Evolutionary conservation across 164 flowering plant genomes (phyloP).

Genomic region (Vitis rotundifolia): DNA sequence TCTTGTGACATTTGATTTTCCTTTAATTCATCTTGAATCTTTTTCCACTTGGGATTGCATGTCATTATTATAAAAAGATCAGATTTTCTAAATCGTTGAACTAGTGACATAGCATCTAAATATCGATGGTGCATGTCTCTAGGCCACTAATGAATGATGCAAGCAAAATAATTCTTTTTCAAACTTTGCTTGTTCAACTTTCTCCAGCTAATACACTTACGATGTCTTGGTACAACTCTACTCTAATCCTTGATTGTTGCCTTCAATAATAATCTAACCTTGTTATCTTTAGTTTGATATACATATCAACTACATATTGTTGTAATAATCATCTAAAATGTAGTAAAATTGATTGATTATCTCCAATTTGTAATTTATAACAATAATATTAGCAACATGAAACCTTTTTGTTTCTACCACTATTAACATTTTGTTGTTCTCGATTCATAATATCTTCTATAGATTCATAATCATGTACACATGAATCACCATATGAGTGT

Average conservation of each 20-base stretch:
- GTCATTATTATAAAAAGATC: constrained; percentile 24
- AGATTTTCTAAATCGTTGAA: constrained; percentile 15
- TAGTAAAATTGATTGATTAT: too few relatives aligned
- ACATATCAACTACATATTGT: not conserved
- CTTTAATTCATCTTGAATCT: not conserved
- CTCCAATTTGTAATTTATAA: too few relatives aligned
- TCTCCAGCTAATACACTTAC: too few relatives aligned
- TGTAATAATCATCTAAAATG: not conserved
- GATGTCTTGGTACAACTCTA: too few relatives aligned
- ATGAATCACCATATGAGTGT: too few relatives aligned
- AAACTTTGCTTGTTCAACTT: too few relatives aligned
- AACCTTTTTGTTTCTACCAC: too few relatives aligned
- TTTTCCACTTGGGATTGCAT: constrained; percentile 20
- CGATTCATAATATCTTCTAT: too few relatives aligned
- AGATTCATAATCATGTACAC: too few relatives aligned
- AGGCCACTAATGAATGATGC: constrained; percentile 16
- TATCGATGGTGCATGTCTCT: constrained; percentile 14
- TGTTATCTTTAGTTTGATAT: not conserved
- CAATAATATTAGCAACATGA: too few relatives aligned
- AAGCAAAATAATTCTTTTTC: not conserved
- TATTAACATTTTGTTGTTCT: too few relatives aligned
- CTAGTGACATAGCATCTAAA: constrained; percentile 23
- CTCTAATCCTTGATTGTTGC: too few relatives aligned
- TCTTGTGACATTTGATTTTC: not conserved
- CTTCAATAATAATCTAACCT: not conserved